Percentiles rank a stretch among this genome's conserved stretches.
Evolutionary conservation across 1,284 basidiomycete species (phyloP).

Genomic region (Singerocomus inundabilis): DNA sequence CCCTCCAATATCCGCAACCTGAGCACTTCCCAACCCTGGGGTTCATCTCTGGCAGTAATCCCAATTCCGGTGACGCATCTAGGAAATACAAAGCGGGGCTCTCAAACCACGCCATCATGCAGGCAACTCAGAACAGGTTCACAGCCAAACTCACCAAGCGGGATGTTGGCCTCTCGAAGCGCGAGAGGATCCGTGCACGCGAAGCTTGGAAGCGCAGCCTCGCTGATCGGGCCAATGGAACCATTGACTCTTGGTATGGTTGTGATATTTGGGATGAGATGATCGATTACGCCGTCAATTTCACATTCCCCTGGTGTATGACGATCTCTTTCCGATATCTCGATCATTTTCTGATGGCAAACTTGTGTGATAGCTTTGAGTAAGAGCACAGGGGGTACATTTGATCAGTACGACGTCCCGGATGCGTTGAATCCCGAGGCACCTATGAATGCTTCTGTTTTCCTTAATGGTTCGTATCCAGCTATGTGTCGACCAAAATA

Average conservation of each 20-base stretch:
- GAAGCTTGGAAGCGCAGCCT: constrained; percentile 45
- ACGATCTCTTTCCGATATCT: neutral
- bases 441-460: constrained; percentile 47
- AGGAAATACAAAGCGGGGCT: constrained; percentile 15
- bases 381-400: constrained; percentile 36
- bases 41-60: constrained; percentile 29
- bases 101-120: constrained; percentile 19
- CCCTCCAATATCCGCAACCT: constrained; percentile 67
- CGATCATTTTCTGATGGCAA: constrained; percentile 1
- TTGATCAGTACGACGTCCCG: constrained; percentile 53
- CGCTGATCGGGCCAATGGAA: constrained; percentile 43
- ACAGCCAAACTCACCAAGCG: constrained; percentile 19
- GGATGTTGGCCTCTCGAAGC: constrained; percentile 14
- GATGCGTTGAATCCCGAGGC: constrained; percentile 51
- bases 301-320: constrained; percentile 66
- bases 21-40: constrained; percentile 50
- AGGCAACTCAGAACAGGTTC: constrained; percentile 24
- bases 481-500: neutral
- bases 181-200: constrained; percentile 23
- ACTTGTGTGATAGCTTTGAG: constrained; percentile 34
- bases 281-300: constrained; percentile 61
- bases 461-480: constrained; percentile 54
- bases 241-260: constrained; percentile 60
- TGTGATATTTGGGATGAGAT: constrained; percentile 54
- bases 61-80: constrained; percentile 32